A percentile compares a stretch with the other conserved stretches of the same genome.
Conservation (phyloP, 306 rosid species). For the Aeschynomene evenia region DNA sequence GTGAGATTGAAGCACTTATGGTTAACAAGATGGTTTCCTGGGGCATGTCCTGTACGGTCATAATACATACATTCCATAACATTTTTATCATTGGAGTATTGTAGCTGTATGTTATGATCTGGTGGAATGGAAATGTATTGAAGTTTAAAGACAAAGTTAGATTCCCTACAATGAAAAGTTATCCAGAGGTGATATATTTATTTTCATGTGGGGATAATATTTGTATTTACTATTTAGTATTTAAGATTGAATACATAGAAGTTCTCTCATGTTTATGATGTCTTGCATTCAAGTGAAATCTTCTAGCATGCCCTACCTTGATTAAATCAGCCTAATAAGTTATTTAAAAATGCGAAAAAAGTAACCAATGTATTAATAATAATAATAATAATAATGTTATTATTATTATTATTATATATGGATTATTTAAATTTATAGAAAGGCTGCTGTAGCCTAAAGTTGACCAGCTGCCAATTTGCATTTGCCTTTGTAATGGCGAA, state of each 20-base stretch:
- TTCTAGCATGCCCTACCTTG: neutral
- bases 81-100: neutral
- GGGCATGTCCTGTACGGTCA: constrained; percentile 49
- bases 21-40: constrained; percentile 55
- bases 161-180: neutral
- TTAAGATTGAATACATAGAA: neutral
- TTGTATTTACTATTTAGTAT: neutral
- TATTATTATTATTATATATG: too few species aligned
- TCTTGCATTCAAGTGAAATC: neutral
- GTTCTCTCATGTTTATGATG: neutral
- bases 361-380: too few species aligned
- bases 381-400: too few species aligned
- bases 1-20: constrained; percentile 52
- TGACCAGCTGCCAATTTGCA: neutral
- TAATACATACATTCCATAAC: constrained; percentile 13
- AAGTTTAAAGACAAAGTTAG: neutral
- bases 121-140: constrained; percentile 20
- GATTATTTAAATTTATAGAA: too few species aligned
- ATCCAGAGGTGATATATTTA: neutral
- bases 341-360: neutral
- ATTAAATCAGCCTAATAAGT: neutral
- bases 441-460: neutral
- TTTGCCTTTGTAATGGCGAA: neutral
- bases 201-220: constrained; percentile 1
- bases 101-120: too few species aligned